A percentile compares a stretch with the other conserved stretches of the same genome.
Evolutionary conservation across 768 basidiomycete species (phyloP).

Genomic region (Calocera cornea): DNA sequence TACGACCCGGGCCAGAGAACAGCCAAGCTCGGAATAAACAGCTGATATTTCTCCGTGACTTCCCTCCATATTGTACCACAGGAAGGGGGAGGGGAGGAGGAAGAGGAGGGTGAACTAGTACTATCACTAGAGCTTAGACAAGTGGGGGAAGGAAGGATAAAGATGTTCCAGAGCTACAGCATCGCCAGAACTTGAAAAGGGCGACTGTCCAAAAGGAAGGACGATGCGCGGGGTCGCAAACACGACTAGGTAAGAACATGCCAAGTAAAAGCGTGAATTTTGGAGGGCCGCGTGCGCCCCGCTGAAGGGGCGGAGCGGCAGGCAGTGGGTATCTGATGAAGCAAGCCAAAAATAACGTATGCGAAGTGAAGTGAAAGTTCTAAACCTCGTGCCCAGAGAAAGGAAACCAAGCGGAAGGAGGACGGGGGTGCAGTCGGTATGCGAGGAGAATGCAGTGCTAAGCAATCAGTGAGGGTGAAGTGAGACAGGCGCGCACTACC

Average conservation of each 20-base stretch:
- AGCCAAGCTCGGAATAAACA: no score
- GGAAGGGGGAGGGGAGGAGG: background rate
- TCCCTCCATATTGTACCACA: no score
- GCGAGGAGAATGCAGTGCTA: background rate
- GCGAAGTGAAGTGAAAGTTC: background rate
- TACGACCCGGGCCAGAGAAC: no score
- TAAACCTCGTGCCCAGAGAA: constrained; percentile 2
- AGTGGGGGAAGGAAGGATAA: background rate
- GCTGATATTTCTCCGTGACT: no score
- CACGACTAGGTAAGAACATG: background rate
- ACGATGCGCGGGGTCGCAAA: background rate
- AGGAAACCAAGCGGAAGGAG: constrained; percentile 1
- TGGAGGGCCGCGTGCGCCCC: background rate
- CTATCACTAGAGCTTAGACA: background rate
- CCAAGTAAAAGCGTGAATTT: background rate
- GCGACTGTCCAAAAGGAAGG: background rate
- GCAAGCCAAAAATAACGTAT: background rate
- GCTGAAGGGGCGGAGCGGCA: background rate
- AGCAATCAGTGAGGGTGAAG: background rate
- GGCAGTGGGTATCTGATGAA: background rate
- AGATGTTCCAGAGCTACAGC: background rate
- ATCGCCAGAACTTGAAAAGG: background rate
- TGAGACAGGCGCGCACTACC: constrained; percentile 31
- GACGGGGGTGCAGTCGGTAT: background rate
- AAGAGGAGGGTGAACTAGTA: background rate